Percentiles rank a stretch among this genome's conserved stretches.
Conservation (phyloP, 2,329 filamentous ascomycete species). For the Pyrenophora seminiperda region DNA sequence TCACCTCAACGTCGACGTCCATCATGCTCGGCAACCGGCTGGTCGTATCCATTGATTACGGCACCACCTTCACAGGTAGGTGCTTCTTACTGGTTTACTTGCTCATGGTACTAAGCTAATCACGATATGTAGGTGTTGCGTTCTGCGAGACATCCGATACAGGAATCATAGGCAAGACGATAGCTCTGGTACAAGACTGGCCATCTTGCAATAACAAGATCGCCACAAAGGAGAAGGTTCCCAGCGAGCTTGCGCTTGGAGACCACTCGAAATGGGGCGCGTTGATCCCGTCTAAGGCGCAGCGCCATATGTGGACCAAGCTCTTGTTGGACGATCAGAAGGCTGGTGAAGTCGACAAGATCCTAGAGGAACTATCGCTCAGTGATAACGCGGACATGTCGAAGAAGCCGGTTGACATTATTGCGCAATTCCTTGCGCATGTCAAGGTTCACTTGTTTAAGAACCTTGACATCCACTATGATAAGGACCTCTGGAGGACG, state of each 20-base stretch:
- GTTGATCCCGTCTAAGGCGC: slow-evolving; percentile 18
- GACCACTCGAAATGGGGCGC: slow-evolving; percentile 20
- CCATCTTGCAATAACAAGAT: slow-evolving; percentile 27
- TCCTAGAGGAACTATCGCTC: too few relatives aligned
- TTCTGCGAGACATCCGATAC: slow-evolving; percentile 40
- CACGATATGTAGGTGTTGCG: slow-evolving; percentile 28
- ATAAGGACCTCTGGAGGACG: slow-evolving; percentile 21
- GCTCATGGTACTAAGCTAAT: background rate
- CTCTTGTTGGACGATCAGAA: slow-evolving; percentile 28
- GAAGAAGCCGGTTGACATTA: slow-evolving; percentile 32
- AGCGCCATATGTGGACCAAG: slow-evolving; percentile 44
- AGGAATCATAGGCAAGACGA: too few relatives aligned
- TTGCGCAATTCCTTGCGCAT: slow-evolving; percentile 35
- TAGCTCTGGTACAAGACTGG: slow-evolving; percentile 39
- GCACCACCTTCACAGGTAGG: slow-evolving; percentile 31
- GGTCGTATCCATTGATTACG: too few relatives aligned
- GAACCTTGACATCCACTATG: slow-evolving; percentile 30
- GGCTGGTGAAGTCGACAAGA: slow-evolving; percentile 23
- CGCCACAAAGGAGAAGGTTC: slow-evolving; percentile 39
- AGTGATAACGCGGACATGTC: too few relatives aligned
- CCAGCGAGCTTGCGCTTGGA: slow-evolving; percentile 36
- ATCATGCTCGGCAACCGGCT: too few relatives aligned
- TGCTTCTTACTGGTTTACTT: too few relatives aligned
- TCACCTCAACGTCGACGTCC: too few relatives aligned
- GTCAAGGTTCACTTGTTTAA: slow-evolving; percentile 28